phyloP scores from a whole-genome alignment of 345 rosid genomes.

The Crucihimalaya himalaica region DNA sequence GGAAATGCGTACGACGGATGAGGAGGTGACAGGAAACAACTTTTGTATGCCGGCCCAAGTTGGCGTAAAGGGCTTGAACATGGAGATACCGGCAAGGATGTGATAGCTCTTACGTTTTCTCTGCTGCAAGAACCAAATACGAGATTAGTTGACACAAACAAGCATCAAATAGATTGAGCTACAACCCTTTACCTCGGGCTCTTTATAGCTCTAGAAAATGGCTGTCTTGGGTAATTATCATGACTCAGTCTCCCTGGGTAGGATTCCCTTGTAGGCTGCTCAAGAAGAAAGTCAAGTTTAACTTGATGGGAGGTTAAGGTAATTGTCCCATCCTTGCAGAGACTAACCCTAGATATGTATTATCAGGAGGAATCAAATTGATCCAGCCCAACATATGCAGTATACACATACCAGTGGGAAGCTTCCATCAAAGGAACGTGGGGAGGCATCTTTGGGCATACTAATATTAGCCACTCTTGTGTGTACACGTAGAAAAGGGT shows the following conservation, averaged over 20 bases:
- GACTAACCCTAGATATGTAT: no score
- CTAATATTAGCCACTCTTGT: slow-evolving; percentile 52
- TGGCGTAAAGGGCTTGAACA: slow-evolving; percentile 86
- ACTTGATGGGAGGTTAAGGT: background rate
- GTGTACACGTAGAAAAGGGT: slow-evolving; percentile 73
- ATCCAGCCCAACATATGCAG: slow-evolving; percentile 14
- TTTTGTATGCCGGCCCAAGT: slow-evolving; percentile 58
- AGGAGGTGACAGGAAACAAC: slow-evolving; percentile 80
- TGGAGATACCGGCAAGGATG: slow-evolving; percentile 91
- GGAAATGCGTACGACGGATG: slow-evolving; percentile 56
- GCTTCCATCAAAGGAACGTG: slow-evolving; percentile 65
- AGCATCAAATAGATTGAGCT: slow-evolving; percentile 18
- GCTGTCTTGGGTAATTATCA: slow-evolving; percentile 54
- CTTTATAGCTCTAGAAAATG: slow-evolving; percentile 47
- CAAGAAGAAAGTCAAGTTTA: slow-evolving; percentile 26
- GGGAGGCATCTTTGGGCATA: slow-evolving; percentile 58
- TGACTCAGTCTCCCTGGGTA: slow-evolving; percentile 59
- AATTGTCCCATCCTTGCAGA: no score
- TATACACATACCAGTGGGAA: slow-evolving; percentile 56
- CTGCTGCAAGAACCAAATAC: slow-evolving; percentile 46
- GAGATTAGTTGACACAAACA: slow-evolving; percentile 6
- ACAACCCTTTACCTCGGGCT: slow-evolving; percentile 57
- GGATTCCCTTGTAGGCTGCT: slow-evolving; percentile 73
- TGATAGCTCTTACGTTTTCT: slow-evolving; percentile 65
- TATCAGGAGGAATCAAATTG: slow-evolving; percentile 2